These are phyloP conservation scores for Mycena haematopus DNA, from an alignment of 768 basidiomycete species.

Conservation along the genomic window DNA sequence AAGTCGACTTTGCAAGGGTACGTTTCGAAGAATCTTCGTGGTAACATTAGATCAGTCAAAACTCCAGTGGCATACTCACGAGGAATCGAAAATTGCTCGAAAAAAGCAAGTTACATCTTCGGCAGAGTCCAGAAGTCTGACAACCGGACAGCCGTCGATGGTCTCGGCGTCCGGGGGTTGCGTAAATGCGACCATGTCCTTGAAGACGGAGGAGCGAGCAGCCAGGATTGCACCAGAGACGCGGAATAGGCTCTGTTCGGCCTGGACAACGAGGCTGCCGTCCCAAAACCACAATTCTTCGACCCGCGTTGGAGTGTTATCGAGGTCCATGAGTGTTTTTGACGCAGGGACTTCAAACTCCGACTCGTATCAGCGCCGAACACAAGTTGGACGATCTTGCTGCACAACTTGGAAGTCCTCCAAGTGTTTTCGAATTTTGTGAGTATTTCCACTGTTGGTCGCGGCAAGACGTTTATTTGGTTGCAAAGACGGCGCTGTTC, in stretches of 20 bases:
- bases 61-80: too few relatives aligned
- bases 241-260: conserved; percentile 33
- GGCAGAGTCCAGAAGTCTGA: conserved; percentile 30
- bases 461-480: neutral
- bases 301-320: conserved; percentile 5
- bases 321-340: too few relatives aligned
- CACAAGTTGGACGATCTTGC: too few relatives aligned
- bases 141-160: conserved; percentile 34
- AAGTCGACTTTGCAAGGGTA: too few relatives aligned
- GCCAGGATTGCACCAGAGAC: conserved; percentile 35
- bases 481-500: neutral
- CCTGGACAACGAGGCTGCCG: conserved; percentile 34
- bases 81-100: conserved; percentile 4
- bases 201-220: conserved; percentile 33
- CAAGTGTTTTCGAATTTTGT: too few relatives aligned
- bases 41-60: too few relatives aligned
- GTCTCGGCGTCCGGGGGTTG: conserved; percentile 23
- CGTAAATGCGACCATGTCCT: conserved; percentile 32
- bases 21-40: too few relatives aligned
- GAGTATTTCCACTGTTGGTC: too few relatives aligned
- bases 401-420: too few relatives aligned
- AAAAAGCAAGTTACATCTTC: conserved; percentile 12
- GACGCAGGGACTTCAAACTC: too few relatives aligned
- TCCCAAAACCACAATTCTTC: conserved; percentile 35
- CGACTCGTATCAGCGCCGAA: too few relatives aligned